These are phyloP conservation scores for Bipolaris oryzae DNA, from an alignment of 2,329 filamentous ascomycete genomes.

Conservation along the genomic window DNA sequence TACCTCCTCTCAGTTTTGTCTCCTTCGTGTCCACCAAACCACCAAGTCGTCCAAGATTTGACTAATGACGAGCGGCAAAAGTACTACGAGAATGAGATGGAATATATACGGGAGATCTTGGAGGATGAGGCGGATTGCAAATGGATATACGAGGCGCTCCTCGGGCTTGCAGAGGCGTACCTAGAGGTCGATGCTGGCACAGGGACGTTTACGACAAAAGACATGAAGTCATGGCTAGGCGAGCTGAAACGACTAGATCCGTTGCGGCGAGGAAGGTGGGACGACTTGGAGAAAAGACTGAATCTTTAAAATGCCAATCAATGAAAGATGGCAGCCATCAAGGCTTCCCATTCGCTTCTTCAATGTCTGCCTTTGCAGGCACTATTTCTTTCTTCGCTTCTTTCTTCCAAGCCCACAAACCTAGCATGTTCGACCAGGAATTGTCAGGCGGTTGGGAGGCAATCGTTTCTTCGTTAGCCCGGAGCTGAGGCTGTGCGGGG, in stretches of 20 bases:
- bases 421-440: constrained; percentile 38
- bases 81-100: constrained; percentile 73
- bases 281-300: constrained; percentile 65
- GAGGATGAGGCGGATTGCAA: constrained; percentile 75
- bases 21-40: constrained; percentile 58
- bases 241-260: constrained; percentile 74
- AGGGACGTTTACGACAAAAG: constrained; percentile 50
- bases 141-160: constrained; percentile 86
- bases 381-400: constrained; percentile 55
- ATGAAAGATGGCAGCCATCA: constrained; percentile 50
- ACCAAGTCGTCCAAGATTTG: constrained; percentile 70
- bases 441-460: constrained; percentile 14
- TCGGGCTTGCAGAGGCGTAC: constrained; percentile 73
- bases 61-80: constrained; percentile 64
- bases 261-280: constrained; percentile 75
- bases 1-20: constrained; percentile 72
- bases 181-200: constrained; percentile 55
- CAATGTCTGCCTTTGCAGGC: constrained; percentile 64
- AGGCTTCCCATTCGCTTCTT: constrained; percentile 60
- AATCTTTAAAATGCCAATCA: constrained; percentile 39
- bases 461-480: constrained; percentile 15
- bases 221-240: constrained; percentile 62
- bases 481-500: constrained; percentile 17
- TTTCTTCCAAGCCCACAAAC: constrained; percentile 44
- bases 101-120: constrained; percentile 72